These are phyloP conservation scores for Trametes punicea DNA, from an alignment of 768 basidiomycete species.

Conservation along the genomic window DNA sequence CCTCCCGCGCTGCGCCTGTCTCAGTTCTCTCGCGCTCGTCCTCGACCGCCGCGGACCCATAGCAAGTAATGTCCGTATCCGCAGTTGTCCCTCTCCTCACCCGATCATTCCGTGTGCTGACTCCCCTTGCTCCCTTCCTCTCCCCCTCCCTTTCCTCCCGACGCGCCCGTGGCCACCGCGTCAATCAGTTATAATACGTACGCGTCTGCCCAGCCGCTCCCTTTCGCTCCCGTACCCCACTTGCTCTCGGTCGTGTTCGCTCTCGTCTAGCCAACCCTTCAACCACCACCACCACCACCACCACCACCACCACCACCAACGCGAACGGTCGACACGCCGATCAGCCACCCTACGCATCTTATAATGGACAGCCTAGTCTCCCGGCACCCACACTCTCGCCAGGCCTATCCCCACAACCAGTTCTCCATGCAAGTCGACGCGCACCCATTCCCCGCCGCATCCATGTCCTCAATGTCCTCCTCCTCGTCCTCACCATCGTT, in stretches of 20 bases:
- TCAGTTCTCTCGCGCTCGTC: neutral
- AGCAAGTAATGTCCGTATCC: neutral
- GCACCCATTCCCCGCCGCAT: neutral
- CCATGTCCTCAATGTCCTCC: neutral
- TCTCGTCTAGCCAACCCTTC: neutral
- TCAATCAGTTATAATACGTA: neutral
- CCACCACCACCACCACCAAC: neutral
- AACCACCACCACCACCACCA: neutral
- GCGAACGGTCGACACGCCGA: neutral
- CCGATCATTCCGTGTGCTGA: no score
- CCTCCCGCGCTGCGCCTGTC: neutral
- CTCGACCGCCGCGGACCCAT: neutral
- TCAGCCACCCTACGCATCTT: neutral
- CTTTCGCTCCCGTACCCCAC: neutral
- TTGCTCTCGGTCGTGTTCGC: neutral
- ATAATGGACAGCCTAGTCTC: constrained; percentile 22
- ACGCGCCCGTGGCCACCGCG: neutral
- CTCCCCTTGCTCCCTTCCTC: neutral
- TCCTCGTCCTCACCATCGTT: neutral
- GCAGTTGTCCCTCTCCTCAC: neutral
- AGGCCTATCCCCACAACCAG: neutral
- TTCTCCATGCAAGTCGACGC: neutral
- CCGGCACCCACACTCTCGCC: neutral
- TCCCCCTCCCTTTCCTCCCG: neutral
- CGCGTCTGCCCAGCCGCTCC: neutral